Evolutionary conservation across 2,329 filamentous ascomycete species (phyloP), one percentile per base, ranked within the genome.

Genomic region (Calonectria fujianensis): DNA sequence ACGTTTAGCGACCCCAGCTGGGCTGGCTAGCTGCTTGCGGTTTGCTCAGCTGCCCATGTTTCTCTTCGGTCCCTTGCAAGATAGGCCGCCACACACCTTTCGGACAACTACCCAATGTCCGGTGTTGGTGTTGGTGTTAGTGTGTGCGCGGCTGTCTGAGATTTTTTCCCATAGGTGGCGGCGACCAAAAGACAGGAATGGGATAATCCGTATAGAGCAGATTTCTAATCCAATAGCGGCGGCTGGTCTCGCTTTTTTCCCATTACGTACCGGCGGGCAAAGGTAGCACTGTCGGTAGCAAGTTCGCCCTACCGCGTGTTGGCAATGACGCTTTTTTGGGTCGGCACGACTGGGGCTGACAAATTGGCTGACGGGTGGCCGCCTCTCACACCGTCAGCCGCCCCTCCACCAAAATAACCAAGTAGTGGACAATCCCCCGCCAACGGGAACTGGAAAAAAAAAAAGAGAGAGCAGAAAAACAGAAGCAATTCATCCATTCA

Each of bases 321-420:
- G 57, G 57, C 57, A 63, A 63, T 63, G 57, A 63, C 57, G 57
- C 57, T 41, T 63, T 31, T 24, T 45, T 50, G 39, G 61, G 61
- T 63, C 57, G 32, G 29, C 57, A 39, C 57, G 35, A 37, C 61
- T 29, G 27, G 41, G 35, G 67, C 67, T 69, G 67, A 69, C 67
- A 69, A 69, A 69, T 69, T 69, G 67, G 52, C 52, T 69, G 39
- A 69, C 29, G 31, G 65, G 39, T 32, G 41, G 61, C 41, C 65
- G 16, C 57, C 57, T 63, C 57, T 63, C 57, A 41, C 35, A n/a
- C 20, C 45, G 32, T 45, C 51, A 41, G 57, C 37, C 37, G 37
- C 67, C 39, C 67, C 51, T 54, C 67, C 67, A 69, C 67, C 20
- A 37, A 69, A 61, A 48, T 68, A 68, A 50, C 67, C 54, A 70